Evolutionary conservation across 2,329 filamentous ascomycete genomes (phyloP).

Genomic region (Cercospora sp.): DNA sequence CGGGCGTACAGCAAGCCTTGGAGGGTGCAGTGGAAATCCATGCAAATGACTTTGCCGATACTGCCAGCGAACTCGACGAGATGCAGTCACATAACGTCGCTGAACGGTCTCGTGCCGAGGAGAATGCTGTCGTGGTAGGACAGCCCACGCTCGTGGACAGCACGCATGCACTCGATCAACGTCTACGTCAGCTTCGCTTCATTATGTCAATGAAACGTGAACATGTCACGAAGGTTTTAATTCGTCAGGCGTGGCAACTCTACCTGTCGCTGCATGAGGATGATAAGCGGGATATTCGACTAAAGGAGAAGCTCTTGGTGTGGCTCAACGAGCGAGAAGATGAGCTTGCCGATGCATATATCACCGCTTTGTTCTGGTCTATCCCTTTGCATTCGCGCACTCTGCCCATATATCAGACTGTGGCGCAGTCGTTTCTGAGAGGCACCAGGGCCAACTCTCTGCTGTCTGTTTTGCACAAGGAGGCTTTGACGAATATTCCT

Average conservation of each 20-base stretch:
- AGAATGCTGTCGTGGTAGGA: background rate
- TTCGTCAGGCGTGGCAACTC: constrained; percentile 38
- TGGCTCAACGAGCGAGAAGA: constrained; percentile 28
- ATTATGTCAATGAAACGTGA: constrained; percentile 2
- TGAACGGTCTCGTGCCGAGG: background rate
- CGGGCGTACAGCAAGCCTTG: background rate
- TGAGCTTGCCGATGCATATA: constrained; percentile 26
- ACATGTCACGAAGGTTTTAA: background rate
- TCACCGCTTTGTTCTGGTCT: constrained; percentile 30
- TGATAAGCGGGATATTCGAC: constrained; percentile 24
- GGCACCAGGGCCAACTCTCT: constrained; percentile 15
- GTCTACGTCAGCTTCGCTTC: constrained; percentile 15
- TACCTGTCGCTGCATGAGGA: constrained; percentile 36
- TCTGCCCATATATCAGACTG: constrained; percentile 28
- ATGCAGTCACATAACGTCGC: background rate
- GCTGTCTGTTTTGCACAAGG: constrained; percentile 28
- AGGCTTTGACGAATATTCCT: constrained; percentile 31
- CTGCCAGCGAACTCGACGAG: constrained; percentile 9
- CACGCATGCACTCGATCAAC: background rate
- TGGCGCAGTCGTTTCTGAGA: constrained; percentile 24
- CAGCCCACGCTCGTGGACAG: background rate
- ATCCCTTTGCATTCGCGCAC: constrained; percentile 26
- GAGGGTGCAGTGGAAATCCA: background rate
- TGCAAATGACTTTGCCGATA: background rate
- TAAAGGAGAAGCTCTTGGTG: constrained; percentile 32